Percentiles rank a stretch among this genome's conserved stretches.
Conservation (phyloP, 768 basidiomycete genomes). For the Gelatoporia subvermispora region DNA sequence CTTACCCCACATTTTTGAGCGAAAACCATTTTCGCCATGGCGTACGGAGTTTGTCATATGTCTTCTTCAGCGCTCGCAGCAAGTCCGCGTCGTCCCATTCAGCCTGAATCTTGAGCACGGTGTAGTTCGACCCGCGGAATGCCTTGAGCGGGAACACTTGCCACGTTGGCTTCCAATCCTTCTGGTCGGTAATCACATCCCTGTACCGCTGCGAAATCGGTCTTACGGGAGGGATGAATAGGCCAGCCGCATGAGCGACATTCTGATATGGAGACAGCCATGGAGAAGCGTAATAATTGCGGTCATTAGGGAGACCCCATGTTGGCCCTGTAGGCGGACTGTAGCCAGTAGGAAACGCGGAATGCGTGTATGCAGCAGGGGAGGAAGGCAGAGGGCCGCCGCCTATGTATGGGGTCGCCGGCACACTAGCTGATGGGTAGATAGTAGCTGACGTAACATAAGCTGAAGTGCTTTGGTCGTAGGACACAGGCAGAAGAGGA, state of each 20-base stretch:
- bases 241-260: constrained; percentile 9
- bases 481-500: too few species aligned
- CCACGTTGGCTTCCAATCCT: constrained; percentile 15
- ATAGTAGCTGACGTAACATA: too few species aligned
- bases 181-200: background rate
- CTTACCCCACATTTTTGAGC: constrained; percentile 13
- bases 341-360: too few species aligned
- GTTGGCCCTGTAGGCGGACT: too few species aligned
- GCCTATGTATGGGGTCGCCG: too few species aligned
- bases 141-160: constrained; percentile 17
- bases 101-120: constrained; percentile 9
- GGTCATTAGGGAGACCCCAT: too few species aligned
- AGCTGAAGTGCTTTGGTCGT: too few species aligned
- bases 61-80: constrained; percentile 7
- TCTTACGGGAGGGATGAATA: background rate
- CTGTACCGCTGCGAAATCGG: background rate
- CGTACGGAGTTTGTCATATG: constrained; percentile 15
- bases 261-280: constrained; percentile 6
- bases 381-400: too few species aligned
- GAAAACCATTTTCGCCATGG: constrained; percentile 18
- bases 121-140: constrained; percentile 14
- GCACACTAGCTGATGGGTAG: too few species aligned
- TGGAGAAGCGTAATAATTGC: too few species aligned
- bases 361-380: too few species aligned
- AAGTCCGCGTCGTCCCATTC: constrained; percentile 16